phyloP scores from a whole-genome alignment of 2,329 filamentous ascomycete species.

The Stachybotrys elegans region DNA sequence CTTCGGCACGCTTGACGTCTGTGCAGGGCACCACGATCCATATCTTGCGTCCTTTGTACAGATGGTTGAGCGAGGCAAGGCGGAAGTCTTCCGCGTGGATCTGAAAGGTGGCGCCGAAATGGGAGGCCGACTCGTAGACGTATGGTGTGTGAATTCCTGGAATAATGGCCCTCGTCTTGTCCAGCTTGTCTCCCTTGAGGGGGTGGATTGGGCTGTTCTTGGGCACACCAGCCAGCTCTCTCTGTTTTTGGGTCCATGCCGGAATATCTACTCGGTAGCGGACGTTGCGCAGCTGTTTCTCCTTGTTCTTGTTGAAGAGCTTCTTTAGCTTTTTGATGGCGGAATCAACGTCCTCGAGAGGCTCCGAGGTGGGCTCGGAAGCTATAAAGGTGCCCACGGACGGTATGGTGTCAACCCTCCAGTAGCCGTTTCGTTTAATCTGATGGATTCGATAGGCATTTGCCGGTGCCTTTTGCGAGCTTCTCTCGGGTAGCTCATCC shows the following conservation, averaged over 20 bases:
- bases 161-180: slow-evolving; percentile 30
- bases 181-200: slow-evolving; percentile 29
- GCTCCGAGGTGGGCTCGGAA: slow-evolving; percentile 12
- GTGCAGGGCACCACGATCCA: slow-evolving; percentile 33
- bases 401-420: slow-evolving; percentile 29
- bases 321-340: slow-evolving; percentile 27
- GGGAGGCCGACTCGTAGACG: slow-evolving; percentile 32
- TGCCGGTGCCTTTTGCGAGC: slow-evolving; percentile 21
- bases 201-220: slow-evolving; percentile 31
- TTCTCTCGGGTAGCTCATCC: slow-evolving; percentile 26
- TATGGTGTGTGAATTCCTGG: slow-evolving; percentile 35
- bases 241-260: slow-evolving; percentile 30
- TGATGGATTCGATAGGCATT: slow-evolving; percentile 31
- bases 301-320: slow-evolving; percentile 29
- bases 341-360: slow-evolving; percentile 16
- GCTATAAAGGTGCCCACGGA: slow-evolving; percentile 27
- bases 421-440: slow-evolving; percentile 28
- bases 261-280: slow-evolving; percentile 33
- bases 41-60: slow-evolving; percentile 35
- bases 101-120: slow-evolving; percentile 34
- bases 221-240: slow-evolving; percentile 29
- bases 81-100: slow-evolving; percentile 36
- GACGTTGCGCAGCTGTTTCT: slow-evolving; percentile 29
- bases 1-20: slow-evolving; percentile 27
- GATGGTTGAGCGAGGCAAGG: slow-evolving; percentile 31